Evolutionary conservation across 257 asterid species (phyloP), one percentile per base, ranked within the genome.

Genomic region (Echium plantagineum): DNA sequence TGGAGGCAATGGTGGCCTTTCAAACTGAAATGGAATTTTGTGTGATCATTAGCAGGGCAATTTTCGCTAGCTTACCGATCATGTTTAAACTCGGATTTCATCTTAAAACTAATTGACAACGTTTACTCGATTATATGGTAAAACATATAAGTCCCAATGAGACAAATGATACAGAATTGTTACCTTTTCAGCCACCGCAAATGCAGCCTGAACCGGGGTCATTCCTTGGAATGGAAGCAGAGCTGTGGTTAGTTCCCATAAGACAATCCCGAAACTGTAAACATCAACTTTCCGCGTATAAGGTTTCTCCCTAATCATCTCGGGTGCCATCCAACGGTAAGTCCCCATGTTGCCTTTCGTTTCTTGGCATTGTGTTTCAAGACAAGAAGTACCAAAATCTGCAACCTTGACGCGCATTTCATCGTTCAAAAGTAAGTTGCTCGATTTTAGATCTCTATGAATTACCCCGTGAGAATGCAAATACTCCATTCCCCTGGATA

Each of bases 1-100:
- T 10, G 87, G 94, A 10, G 97, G 81, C 52, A 93, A 63, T 1
- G 96, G 96, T 9, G 99, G 99, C 52, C 97, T 70, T 75, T 93
- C 97, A 3, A 86, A 85, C 99, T 91, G 83, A 62, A 77, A 54
- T 31, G 10, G 16, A 28, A 1, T 1, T 28, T 28, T 28, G 32
- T 3, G 5, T 28, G 6, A 3, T 6, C 5, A 28, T 28, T 6
- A 28, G 32, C 32, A 1, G 32, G 32, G 32, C 32, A 28, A 28
- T 28, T 28, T 28, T 28, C 5, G 7, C 5, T 28, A 28, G 32
- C 32, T 28, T 28, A 28, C 5, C 32, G 47, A 35, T 35, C 47
- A 35, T 35, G 47, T 28, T 28, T 28, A 28, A 28, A 28, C 32
- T 28, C 32, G 7, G 32, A 6, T 28, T 28, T 28, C 32, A 28